Conservation (phyloP, 2,329 filamentous ascomycete genomes). For the Leptographium lundbergii region DNA sequence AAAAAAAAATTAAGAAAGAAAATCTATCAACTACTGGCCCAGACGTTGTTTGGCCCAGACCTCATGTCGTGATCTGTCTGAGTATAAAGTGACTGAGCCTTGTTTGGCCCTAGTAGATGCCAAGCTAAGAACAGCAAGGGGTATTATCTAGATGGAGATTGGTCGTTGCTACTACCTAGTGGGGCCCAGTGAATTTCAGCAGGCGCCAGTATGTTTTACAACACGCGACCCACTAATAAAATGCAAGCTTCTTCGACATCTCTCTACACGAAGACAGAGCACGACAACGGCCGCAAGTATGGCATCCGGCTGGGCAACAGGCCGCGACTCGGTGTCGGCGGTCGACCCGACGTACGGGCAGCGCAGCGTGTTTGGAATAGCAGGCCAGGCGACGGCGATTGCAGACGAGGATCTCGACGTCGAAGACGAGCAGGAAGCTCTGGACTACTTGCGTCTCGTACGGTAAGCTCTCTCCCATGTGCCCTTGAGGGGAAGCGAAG, state of each 20-base stretch:
- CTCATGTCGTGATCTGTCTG: too few relatives aligned
- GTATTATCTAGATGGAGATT: background rate
- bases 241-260: background rate
- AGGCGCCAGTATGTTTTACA: too few relatives aligned
- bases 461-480: conserved; percentile 37
- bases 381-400: conserved; percentile 32
- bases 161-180: too few relatives aligned
- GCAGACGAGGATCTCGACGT: conserved; percentile 50
- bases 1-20: conserved; percentile 19
- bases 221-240: background rate
- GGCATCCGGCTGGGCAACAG: background rate
- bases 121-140: too few relatives aligned
- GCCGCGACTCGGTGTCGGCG: conserved; percentile 16
- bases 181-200: background rate
- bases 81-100: too few relatives aligned
- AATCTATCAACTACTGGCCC: background rate
- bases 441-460: conserved; percentile 59
- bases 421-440: conserved; percentile 53
- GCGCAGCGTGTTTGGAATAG: conserved; percentile 56
- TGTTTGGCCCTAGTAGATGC: too few relatives aligned
- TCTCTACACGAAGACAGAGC: background rate
- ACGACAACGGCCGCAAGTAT: background rate
- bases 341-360: conserved; percentile 58
- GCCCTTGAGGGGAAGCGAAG: conserved; percentile 1
- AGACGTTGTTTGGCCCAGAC: background rate